Conservation (phyloP, 352 stramenopile genomes). For the Phytophthora cajani region DNA sequence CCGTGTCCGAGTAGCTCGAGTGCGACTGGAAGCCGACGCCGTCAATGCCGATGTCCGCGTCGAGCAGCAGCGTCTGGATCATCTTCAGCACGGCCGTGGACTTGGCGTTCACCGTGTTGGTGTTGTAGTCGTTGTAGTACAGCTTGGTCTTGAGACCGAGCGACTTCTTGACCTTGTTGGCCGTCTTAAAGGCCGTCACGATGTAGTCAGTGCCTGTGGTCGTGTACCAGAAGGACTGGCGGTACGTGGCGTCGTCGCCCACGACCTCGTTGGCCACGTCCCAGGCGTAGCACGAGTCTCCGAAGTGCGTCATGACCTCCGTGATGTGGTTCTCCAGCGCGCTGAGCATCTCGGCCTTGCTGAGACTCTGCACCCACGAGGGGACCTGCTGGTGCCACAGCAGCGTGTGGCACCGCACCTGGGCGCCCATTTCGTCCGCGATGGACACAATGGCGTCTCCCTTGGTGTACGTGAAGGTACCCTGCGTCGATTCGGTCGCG, state of each 20-base stretch:
- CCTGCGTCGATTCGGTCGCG: conserved; percentile 26
- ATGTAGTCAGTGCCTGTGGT: conserved; percentile 41
- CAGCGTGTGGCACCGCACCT: conserved; percentile 41
- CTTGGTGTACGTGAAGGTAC: conserved; percentile 31
- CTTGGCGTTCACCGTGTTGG: conserved; percentile 39
- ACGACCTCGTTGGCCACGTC: conserved; percentile 39
- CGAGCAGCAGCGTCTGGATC: conserved; percentile 29
- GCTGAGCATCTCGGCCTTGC: conserved; percentile 29
- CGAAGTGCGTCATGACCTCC: conserved; percentile 35
- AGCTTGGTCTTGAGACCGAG: conserved; percentile 31
- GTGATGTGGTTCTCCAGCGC: conserved; percentile 38
- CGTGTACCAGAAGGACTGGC: conserved; percentile 40
- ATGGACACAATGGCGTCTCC: conserved; percentile 24
- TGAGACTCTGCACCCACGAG: conserved; percentile 31
- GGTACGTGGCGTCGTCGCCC: conserved; percentile 35
- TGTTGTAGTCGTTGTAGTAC: conserved; percentile 43
- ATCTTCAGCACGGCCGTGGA: conserved; percentile 36
- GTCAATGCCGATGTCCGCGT: conserved; percentile 31
- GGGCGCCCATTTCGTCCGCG: conserved; percentile 26
- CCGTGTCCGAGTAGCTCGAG: conserved; percentile 25
- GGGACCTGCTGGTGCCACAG: conserved; percentile 38
- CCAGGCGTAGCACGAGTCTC: conserved; percentile 37
- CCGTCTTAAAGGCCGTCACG: conserved; percentile 39
- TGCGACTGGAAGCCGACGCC: conserved; percentile 40
- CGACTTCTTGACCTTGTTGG: conserved; percentile 38